A percentile compares a stretch with the other conserved stretches of the same genome.
These are phyloP conservation scores for Prunus mume DNA, from an alignment of 306 rosid genomes.

Conservation along the genomic window DNA sequence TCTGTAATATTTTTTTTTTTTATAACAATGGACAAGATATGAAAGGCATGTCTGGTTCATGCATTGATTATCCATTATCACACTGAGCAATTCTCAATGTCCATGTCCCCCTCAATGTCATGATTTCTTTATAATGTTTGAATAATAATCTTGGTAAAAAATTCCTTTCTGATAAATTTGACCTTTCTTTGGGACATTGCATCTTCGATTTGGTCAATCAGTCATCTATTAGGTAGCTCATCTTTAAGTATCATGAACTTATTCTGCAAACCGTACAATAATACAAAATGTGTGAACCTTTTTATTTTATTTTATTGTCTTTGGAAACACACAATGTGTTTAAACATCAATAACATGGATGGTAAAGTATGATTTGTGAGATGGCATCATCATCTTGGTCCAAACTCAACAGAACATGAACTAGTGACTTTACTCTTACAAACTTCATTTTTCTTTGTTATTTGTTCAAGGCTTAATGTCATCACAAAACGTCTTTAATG, in stretches of 20 bases:
- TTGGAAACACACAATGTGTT: no score
- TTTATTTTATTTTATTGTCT: no score
- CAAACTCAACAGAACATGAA: no score
- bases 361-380: no score
- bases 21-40: not conserved
- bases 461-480: no score
- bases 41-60: conserved; percentile 43
- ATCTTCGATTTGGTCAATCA: not conserved
- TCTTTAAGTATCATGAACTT: not conserved
- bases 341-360: no score
- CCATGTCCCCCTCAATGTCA: conserved; percentile 37
- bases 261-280: not conserved
- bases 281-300: not conserved
- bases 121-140: not conserved
- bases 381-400: no score
- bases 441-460: no score
- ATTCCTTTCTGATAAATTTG: not conserved
- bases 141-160: not conserved
- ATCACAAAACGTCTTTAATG: no score
- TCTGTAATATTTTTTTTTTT: conserved; percentile 7
- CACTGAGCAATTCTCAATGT: conserved; percentile 1
- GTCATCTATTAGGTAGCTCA: not conserved
- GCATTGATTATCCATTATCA: conserved; percentile 43
- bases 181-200: not conserved
- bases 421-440: no score